phyloP scores from a whole-genome alignment of 495 filamentous ascomycete species.

The Xylaria venustula region DNA sequence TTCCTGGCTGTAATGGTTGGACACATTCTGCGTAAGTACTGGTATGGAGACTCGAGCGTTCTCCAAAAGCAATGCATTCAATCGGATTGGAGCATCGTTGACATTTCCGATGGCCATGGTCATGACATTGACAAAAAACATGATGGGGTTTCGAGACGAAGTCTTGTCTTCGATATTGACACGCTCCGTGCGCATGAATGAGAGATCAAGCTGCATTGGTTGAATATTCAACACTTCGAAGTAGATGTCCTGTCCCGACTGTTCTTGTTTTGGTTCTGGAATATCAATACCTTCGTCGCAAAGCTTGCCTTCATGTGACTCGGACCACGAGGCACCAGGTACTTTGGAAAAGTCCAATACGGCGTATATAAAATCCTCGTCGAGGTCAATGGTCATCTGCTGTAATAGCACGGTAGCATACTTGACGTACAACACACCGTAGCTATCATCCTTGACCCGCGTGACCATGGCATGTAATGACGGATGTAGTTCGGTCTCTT shows the following conservation, averaged over 20 bases:
- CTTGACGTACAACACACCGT: conserved; percentile 97
- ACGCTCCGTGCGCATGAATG: conserved; percentile 92
- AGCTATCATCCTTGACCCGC: conserved; percentile 95
- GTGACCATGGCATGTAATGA: conserved; percentile 90
- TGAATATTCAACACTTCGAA: conserved; percentile 96
- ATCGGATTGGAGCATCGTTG: conserved; percentile 90
- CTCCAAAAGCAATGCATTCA: conserved; percentile 92
- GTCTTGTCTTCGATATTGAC: conserved; percentile 95
- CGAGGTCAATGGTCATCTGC: conserved; percentile 97
- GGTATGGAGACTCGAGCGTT: conserved; percentile 90
- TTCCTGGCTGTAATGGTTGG: conserved; percentile 93
- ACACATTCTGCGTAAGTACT: conserved; percentile 77
- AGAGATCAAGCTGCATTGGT: conserved; percentile 96
- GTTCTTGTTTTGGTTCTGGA: conserved; percentile 82
- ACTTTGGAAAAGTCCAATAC: conserved; percentile 94
- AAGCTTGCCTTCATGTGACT: conserved; percentile 73
- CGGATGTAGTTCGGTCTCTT: conserved; percentile 94
- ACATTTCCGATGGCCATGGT: conserved; percentile 99
- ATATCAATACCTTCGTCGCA: conserved; percentile 89
- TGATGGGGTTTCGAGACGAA: conserved; percentile 84
- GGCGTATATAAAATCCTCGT: conserved; percentile 97
- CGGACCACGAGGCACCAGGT: conserved; percentile 87
- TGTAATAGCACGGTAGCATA: conserved; percentile 91
- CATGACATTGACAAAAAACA: conserved; percentile 97
- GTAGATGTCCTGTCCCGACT: conserved; percentile 88